Conservation (phyloP, 2,329 filamentous ascomycete genomes). For the Cylindrodendrum hubeiense region DNA sequence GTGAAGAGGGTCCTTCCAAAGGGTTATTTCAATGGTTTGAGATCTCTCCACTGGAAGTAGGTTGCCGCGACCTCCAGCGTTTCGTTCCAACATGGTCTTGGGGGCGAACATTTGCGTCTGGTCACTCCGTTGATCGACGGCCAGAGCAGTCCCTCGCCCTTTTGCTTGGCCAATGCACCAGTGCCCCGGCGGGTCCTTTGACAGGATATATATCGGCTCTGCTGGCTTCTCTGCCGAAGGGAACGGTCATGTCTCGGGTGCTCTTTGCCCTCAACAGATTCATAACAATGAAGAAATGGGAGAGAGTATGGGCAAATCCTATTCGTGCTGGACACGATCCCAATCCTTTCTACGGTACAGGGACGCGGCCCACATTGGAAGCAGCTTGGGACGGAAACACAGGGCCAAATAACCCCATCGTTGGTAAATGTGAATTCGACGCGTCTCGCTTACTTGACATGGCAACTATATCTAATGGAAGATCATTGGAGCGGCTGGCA, state of each 20-base stretch:
- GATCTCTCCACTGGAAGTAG: slow-evolving; percentile 36
- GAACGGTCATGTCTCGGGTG: slow-evolving; percentile 30
- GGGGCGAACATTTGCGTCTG: slow-evolving; percentile 39
- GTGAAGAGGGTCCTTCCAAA: neutral
- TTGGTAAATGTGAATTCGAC: slow-evolving; percentile 3
- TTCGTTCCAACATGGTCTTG: slow-evolving; percentile 41
- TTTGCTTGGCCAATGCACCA: slow-evolving; percentile 35
- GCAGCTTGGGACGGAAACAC: neutral
- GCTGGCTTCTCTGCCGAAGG: slow-evolving; percentile 28
- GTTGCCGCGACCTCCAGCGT: slow-evolving; percentile 32
- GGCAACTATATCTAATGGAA: slow-evolving; percentile 3
- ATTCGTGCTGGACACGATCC: slow-evolving; percentile 41
- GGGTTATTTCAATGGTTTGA: slow-evolving; percentile 41
- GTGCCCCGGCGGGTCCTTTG: slow-evolving; percentile 36
- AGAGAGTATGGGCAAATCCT: slow-evolving; percentile 39
- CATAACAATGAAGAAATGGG: slow-evolving; percentile 28
- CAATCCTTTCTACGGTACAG: slow-evolving; percentile 39
- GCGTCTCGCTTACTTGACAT: neutral
- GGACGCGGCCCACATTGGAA: neutral
- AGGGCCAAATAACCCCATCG: neutral
- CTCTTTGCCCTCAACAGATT: slow-evolving; percentile 21
- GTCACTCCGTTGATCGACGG: slow-evolving; percentile 28
- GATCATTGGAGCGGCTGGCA: slow-evolving; percentile 4
- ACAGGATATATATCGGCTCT: slow-evolving; percentile 36
- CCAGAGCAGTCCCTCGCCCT: slow-evolving; percentile 39